phyloP scores from a whole-genome alignment of 257 asterid genomes.

The Lantana camara region DNA sequence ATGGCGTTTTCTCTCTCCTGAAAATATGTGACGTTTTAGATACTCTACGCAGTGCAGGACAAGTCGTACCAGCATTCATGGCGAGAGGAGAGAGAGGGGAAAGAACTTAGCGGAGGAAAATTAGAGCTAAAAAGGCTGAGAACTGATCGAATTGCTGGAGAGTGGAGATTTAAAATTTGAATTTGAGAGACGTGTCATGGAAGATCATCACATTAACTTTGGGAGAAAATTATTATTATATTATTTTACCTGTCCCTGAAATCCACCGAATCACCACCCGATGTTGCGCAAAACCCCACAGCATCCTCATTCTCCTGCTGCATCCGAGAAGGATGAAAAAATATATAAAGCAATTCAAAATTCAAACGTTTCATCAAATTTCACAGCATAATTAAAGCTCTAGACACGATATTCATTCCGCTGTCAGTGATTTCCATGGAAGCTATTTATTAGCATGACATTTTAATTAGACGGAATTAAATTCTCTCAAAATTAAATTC shows the following conservation, averaged over 20 bases:
- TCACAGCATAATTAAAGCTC: slow-evolving; percentile 19
- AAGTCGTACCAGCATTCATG: slow-evolving; percentile 9
- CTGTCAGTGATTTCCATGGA: slow-evolving; percentile 25
- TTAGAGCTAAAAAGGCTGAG: slow-evolving; percentile 2
- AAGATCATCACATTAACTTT: slow-evolving; percentile 28
- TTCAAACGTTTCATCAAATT: slow-evolving; percentile 3
- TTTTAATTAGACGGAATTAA: not conserved
- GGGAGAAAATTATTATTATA: slow-evolving; percentile 1
- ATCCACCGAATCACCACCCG: slow-evolving; percentile 41
- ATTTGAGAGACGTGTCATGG: slow-evolving; percentile 38
- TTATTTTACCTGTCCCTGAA: slow-evolving; percentile 42
- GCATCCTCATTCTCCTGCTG: slow-evolving; percentile 43
- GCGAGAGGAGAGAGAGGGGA: slow-evolving; percentile 8
- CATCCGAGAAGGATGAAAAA: slow-evolving; percentile 5
- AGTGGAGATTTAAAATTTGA: slow-evolving; percentile 47
- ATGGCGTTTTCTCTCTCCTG: slow-evolving; percentile 47
- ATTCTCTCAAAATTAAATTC: not conserved
- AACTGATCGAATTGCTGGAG: slow-evolving; percentile 1
- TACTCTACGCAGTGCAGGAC: slow-evolving; percentile 8
- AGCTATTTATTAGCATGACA: slow-evolving; percentile 7
- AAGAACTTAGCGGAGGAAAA: slow-evolving; percentile 1
- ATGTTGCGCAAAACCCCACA: slow-evolving; percentile 32
- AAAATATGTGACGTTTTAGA: not conserved
- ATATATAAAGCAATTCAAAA: slow-evolving; percentile 28
- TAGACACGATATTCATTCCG: slow-evolving; percentile 26